These are phyloP conservation scores for Geotrichum ghanense DNA, from an alignment of 805 yeast species.

Conservation along the genomic window DNA sequence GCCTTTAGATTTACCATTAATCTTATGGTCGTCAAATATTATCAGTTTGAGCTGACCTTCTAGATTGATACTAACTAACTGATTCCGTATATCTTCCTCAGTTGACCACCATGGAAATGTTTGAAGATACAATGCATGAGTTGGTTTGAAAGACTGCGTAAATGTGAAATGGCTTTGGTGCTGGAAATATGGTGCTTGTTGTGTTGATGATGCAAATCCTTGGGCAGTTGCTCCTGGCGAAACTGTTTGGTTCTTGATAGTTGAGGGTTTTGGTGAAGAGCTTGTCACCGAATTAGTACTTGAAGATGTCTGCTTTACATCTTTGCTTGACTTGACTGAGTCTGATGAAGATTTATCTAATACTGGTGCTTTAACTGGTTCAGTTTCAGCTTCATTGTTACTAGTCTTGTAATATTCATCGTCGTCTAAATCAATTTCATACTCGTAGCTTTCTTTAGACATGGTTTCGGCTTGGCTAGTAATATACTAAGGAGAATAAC, in stretches of 20 bases:
- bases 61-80: conserved; percentile 9
- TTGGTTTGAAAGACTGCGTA: conserved; percentile 2
- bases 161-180: neutral
- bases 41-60: conserved; percentile 6
- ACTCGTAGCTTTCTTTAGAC: neutral
- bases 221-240: too few species aligned
- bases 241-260: too few species aligned
- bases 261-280: neutral
- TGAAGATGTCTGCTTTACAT: neutral
- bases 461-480: too few species aligned
- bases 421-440: conserved; percentile 3
- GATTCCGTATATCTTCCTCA: conserved; percentile 16
- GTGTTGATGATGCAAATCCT: neutral
- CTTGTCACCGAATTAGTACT: neutral
- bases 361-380: neutral
- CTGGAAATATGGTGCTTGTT: neutral
- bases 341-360: neutral
- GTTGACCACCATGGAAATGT: conserved; percentile 16
- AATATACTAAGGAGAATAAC: too few species aligned
- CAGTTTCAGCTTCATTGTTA: neutral
- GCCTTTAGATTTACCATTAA: conserved; percentile 17
- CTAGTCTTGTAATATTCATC: neutral
- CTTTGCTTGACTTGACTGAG: neutral
- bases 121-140: conserved; percentile 6
- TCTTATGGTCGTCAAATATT: conserved; percentile 15